Percentiles rank a stretch among this genome's conserved stretches.
phyloP scores from a whole-genome alignment of 2,329 filamentous ascomycete species.

The Sclerotinia minor region DNA sequence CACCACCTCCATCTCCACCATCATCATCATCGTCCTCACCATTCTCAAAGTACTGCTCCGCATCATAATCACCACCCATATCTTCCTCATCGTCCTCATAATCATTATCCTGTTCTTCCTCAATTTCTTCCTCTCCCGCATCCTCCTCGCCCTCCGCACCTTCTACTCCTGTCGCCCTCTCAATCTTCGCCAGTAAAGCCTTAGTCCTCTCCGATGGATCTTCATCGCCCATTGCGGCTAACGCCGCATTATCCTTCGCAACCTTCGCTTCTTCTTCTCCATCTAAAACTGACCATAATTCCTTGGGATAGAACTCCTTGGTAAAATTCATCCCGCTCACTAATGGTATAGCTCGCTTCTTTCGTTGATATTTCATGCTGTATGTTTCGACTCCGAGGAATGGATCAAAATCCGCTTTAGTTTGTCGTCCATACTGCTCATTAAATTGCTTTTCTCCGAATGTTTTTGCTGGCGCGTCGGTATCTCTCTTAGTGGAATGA shows the following conservation, averaged over 20 bases:
- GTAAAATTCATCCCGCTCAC: slow-evolving; percentile 55
- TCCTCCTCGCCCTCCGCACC: slow-evolving; percentile 47
- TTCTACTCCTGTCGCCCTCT: slow-evolving; percentile 32
- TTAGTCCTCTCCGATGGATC: slow-evolving; percentile 35
- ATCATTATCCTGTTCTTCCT: slow-evolving; percentile 41
- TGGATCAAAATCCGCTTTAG: slow-evolving; percentile 54
- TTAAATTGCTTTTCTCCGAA: slow-evolving; percentile 47
- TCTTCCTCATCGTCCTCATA: slow-evolving; percentile 63
- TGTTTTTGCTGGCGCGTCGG: slow-evolving; percentile 44
- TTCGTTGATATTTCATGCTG: slow-evolving; percentile 57
- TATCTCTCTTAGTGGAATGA: slow-evolving; percentile 37
- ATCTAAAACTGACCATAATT: slow-evolving; percentile 57
- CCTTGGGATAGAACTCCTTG: slow-evolving; percentile 58
- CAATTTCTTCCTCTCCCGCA: slow-evolving; percentile 47
- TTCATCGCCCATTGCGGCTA: slow-evolving; percentile 38
- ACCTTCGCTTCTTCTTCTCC: slow-evolving; percentile 38
- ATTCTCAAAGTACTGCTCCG: slow-evolving; percentile 63
- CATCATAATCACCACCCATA: slow-evolving; percentile 62
- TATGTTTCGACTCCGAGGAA: slow-evolving; percentile 64
- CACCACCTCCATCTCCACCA: slow-evolving; percentile 42
- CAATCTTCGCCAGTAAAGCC: slow-evolving; percentile 32
- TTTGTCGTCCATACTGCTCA: slow-evolving; percentile 37
- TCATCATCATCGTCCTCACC: slow-evolving; percentile 55
- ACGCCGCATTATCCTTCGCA: slow-evolving; percentile 40
- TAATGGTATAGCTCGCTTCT: slow-evolving; percentile 55